Evolutionary conservation across 2,329 filamentous ascomycete species (phyloP), one percentile per base, ranked within the genome.

Genomic region (Xenosphaeropsis pyriputrescens): DNA sequence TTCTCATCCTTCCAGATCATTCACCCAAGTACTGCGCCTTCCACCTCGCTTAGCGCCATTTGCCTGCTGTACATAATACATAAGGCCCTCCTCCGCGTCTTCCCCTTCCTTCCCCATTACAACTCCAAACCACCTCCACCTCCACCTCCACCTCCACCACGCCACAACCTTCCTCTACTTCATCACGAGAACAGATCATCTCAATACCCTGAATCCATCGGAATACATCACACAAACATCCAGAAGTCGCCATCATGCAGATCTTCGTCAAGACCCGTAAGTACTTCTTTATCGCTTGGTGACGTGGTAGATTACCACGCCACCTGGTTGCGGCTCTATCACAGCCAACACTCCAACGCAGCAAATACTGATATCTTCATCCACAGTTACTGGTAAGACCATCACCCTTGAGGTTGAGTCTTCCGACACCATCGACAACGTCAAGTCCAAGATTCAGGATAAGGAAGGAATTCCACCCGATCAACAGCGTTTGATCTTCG

Each of bases 241-340:
- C 12, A 38, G 11, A 40, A 39, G 45, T 45, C 47, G 44, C 43
- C 42, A 50, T 41, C 62, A 93, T 94, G 88, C 88, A 94, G 74
- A 94, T 95, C 72, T 95, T 94, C 65, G 88, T 94, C 56, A 94
- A 94, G 79, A 94, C 86, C 52, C 75, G 80, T 85, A 70, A 73
- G 80, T 79, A 53, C 29, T 45, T 47, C 22, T 11, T 26, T 26
- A 26, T 26, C 22, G 22, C 22, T 26, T 5, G 3, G 12, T 26
- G 22, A 26, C 22, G 22, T 26, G 22, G 22, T 26, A 26, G 22
- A 26, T 11, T 11, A 11, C 22, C 12, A 26, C 22, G 22, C 22
- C 50, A 54, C 51, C 46, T 49, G 48, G 49, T 51, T 44, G 37
- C 42, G 46, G 46, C 38, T 43, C 46, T 22, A 16, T 30, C 18